A percentile compares a stretch with the other conserved stretches of the same genome.
Conservation (phyloP, 108 stramenopile genomes). For the Nitzschia sp. region DNA sequence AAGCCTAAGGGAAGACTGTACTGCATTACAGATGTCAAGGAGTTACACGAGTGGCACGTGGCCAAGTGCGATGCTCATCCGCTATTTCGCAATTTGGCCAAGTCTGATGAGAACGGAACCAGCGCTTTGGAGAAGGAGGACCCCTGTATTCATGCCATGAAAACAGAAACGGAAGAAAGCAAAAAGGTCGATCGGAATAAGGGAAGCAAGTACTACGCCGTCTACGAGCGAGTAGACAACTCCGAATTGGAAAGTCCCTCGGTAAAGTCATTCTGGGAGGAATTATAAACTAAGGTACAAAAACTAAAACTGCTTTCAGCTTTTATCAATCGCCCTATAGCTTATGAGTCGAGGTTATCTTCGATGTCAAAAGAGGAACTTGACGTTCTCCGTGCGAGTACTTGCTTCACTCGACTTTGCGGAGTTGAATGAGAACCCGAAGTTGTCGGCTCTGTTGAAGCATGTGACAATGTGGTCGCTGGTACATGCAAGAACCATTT, state of each 20-base stretch:
- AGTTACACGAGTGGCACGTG: constrained; percentile 95
- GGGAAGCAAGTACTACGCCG: constrained; percentile 74
- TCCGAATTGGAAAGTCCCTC: neutral
- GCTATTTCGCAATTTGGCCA: constrained; percentile 59
- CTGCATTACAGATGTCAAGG: constrained; percentile 94
- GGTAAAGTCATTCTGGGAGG: neutral
- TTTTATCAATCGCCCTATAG: too few relatives aligned
- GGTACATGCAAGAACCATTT: too few relatives aligned
- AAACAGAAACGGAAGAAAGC: constrained; percentile 92
- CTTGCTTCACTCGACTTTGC: too few relatives aligned
- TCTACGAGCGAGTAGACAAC: constrained; percentile 59
- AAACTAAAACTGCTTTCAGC: too few relatives aligned
- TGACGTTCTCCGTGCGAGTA: too few relatives aligned
- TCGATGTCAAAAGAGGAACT: too few relatives aligned
- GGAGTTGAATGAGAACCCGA: too few relatives aligned
- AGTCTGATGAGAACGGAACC: constrained; percentile 10
- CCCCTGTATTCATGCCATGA: constrained; percentile 87
- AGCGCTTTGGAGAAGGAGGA: constrained; percentile 57
- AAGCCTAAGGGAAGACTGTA: constrained; percentile 79
- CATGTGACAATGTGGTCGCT: too few relatives aligned
- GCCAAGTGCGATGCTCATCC: constrained; percentile 83
- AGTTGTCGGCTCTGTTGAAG: too few relatives aligned
- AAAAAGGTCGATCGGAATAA: constrained; percentile 90
- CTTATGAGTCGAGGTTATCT: too few relatives aligned
- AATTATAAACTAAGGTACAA: too few relatives aligned